phyloP scores from a whole-genome alignment of 2,329 filamentous ascomycete species.

The Phoma sp. region DNA sequence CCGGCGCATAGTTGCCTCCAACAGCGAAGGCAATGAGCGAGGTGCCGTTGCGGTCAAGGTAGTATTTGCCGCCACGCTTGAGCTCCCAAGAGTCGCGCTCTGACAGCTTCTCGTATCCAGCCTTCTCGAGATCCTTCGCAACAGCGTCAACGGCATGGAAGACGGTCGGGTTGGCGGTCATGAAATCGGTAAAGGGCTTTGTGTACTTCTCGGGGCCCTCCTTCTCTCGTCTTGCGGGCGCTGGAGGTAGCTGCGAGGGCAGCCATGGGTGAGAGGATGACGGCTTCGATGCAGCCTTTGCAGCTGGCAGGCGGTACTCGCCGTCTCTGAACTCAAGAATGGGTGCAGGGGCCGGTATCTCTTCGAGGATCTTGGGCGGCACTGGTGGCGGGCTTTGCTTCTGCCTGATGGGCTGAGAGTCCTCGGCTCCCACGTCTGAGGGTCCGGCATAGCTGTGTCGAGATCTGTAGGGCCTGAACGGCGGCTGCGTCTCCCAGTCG shows the following conservation, averaged over 20 bases:
- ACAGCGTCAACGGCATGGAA: conserved; percentile 89
- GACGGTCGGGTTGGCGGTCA: conserved; percentile 88
- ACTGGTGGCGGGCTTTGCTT: conserved; percentile 45
- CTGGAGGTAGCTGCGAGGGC: conserved; percentile 15
- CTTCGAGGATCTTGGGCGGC: conserved; percentile 45
- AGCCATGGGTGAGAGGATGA: conserved; percentile 27
- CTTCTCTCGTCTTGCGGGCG: conserved; percentile 25
- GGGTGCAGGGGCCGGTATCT: conserved; percentile 1
- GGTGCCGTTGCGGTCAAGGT: conserved; percentile 81
- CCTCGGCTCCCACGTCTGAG: conserved; percentile 42
- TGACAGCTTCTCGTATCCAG: conserved; percentile 80
- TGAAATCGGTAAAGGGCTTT: conserved; percentile 83
- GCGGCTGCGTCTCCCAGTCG: conserved; percentile 18
- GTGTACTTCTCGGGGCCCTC: conserved; percentile 62
- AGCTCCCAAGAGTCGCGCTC: conserved; percentile 84
- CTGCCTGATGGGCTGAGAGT: conserved; percentile 27
- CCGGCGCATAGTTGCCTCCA: conserved; percentile 78
- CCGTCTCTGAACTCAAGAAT: conserved; percentile 16
- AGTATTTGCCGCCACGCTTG: conserved; percentile 85
- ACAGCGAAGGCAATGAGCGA: conserved; percentile 85
- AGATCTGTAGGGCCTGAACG: conserved; percentile 1
- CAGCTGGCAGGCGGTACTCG: conserved; percentile 9
- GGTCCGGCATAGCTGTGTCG: conserved; percentile 41
- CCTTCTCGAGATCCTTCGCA: conserved; percentile 70
- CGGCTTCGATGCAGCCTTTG: conserved; percentile 12